Evolutionary conservation across 768 basidiomycete species (phyloP).

Genomic region (Exidia glandulosa): DNA sequence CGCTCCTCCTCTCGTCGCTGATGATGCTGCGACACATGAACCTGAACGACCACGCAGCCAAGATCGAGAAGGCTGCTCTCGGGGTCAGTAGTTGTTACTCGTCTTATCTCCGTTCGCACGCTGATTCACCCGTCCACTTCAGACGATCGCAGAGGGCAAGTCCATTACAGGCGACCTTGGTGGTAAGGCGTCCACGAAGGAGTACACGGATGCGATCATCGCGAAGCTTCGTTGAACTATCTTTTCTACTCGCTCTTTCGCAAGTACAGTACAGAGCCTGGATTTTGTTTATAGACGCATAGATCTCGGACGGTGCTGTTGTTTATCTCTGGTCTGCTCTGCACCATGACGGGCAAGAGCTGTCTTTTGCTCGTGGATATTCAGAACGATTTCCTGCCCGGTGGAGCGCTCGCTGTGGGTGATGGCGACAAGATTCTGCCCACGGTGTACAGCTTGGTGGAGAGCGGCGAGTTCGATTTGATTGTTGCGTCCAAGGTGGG

Average conservation of each 20-base stretch:
- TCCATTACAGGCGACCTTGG: slow-evolving; percentile 92
- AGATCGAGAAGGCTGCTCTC: slow-evolving; percentile 87
- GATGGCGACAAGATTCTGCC: slow-evolving; percentile 48
- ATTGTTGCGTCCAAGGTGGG: slow-evolving; percentile 30
- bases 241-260: too few species aligned
- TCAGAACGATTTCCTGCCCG: slow-evolving; percentile 72
- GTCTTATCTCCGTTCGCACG: background rate
- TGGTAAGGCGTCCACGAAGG: slow-evolving; percentile 78
- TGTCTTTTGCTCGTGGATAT: slow-evolving; percentile 68
- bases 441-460: slow-evolving; percentile 45
- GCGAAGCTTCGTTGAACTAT: slow-evolving; percentile 36
- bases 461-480: slow-evolving; percentile 20
- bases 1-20: slow-evolving; percentile 82
- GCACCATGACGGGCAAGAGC: slow-evolving; percentile 29
- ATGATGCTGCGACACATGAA: slow-evolving; percentile 99
- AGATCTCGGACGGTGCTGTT: background rate
- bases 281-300: background rate
- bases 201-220: slow-evolving; percentile 86
- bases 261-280: background rate
- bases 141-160: slow-evolving; percentile 98
- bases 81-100: slow-evolving; percentile 41
- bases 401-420: slow-evolving; percentile 61
- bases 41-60: slow-evolving; percentile 67
- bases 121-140: background rate
- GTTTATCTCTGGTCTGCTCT: slow-evolving; percentile 16